Base-by-base conservation (phyloP, 176 grass and related monocot genomes). In the Oropetium thomaeum region DNA sequence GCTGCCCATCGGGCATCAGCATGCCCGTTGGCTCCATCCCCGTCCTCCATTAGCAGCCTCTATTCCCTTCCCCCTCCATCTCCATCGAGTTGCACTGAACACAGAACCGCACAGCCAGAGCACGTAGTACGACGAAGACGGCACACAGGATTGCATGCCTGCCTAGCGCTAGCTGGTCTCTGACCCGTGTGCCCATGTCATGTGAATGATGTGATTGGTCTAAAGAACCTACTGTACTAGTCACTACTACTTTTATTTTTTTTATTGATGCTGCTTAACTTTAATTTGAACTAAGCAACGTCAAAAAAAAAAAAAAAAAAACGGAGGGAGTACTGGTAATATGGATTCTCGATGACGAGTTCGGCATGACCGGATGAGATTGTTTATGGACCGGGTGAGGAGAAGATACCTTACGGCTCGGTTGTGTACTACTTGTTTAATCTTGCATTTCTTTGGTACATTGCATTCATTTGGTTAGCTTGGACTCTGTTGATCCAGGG, bases 201-300 rank as follows among this genome's bases (percentile, higher is more conserved):
- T 38, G 65, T 76, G 78, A 86, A 62, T 86, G 83, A 81, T 38
- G 65, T 76, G 78, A 86, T 69, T 86, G 83, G 84, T 81, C 54
- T 13, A 60, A 30, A 68, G 32, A 26, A 61, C 58, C 63, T 22
- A 35, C 31, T 33, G n/a, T 45, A 23, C 5, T 64, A 65, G 41
- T 41, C 3, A 37, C 5, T 37, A 37, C n/a, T n/a, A n/a, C n/a
- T n/a, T n/a, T n/a, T n/a, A n/a, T n/a, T n/a, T n/a, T n/a, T n/a
- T n/a, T n/a, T n/a, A n/a, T n/a, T n/a, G n/a, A n/a, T n/a, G n/a
- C n/a, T n/a, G n/a, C n/a, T n/a, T n/a, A n/a, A n/a, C n/a, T n/a
- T n/a, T n/a, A n/a, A n/a, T n/a, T n/a, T n/a, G n/a, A n/a, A n/a
- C n/a, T n/a, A n/a, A n/a, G n/a, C n/a, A n/a, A n/a, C n/a, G n/a